Base-by-base conservation (phyloP, 805 yeast genomes). In the Blastobotrys robertii region DNA sequence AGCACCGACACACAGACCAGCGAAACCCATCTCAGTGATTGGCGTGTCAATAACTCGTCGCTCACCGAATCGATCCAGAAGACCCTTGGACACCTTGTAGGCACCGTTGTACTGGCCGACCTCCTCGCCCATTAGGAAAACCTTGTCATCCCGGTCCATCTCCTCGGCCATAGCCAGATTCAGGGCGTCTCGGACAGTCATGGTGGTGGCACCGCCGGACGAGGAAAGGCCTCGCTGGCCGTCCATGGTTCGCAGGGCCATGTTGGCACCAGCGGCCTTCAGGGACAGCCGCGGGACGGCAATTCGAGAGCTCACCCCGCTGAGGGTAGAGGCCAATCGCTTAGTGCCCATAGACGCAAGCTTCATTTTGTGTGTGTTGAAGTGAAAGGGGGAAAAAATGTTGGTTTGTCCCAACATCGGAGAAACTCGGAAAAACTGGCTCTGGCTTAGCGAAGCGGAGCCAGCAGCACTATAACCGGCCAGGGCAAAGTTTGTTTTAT, bases 81-180 rank as follows among this genome's bases (percentile, higher is more conserved):
- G 75, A 30, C 98, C 98, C 63, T 94, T 81, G 51, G 97, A 83
- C 51, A 92, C 82, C 73, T 92, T 92, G 73, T 92, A 92, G 47
- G 99, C 99, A 72, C 99, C 99, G 64, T 92, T 88, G 71, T 92
- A 92, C 67, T 90, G 97, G 37, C 95, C 98, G 52, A 92, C 98
- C 69, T 92, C 99, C 72, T 92, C 99, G 67, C 99, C 99, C 77
- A 92, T 84, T 56, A 92, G 67, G 73, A 86, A 92, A 37, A 92
- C 97, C 54, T 77, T 81, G 53, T 86, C 92, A 64, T 92, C 97
- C 55, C 90, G 77, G 71, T 90, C 97, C 72, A 92, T 74, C 70
- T 92, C 99, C 71, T 92, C 99, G 45, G 95, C 95, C 67, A 92
- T 73, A 28, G 96, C 98, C 51, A 80, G 70, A 73, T 92, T 92